These are phyloP conservation scores for Lentinus brumalis DNA, from an alignment of 768 basidiomycete species.

Conservation along the genomic window DNA sequence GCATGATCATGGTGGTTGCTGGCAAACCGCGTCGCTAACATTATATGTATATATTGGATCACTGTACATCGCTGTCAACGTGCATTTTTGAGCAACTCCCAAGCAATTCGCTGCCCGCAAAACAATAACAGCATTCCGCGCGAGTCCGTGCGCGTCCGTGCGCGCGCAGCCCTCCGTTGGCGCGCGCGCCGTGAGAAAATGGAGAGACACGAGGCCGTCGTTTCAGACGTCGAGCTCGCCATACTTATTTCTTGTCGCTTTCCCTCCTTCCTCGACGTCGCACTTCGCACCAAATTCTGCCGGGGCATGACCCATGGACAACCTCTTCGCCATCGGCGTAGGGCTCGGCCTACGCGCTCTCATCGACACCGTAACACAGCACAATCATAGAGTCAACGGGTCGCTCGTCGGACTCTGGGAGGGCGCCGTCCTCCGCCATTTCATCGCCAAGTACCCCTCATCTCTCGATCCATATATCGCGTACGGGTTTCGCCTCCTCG, in stretches of 20 bases:
- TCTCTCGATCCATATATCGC: conserved; percentile 73
- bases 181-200: conserved; percentile 1
- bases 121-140: background rate
- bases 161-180: background rate
- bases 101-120: background rate
- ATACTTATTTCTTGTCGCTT: background rate
- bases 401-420: conserved; percentile 80
- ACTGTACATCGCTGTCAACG: background rate
- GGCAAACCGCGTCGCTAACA: background rate
- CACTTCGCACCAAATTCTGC: background rate
- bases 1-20: conserved; percentile 23
- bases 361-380: conserved; percentile 52
- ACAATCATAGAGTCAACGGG: conserved; percentile 55
- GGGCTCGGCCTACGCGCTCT: conserved; percentile 69
- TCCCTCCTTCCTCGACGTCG: background rate
- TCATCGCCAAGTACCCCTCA: conserved; percentile 62
- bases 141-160: background rate
- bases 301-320: conserved; percentile 56
- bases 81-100: background rate
- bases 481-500: conserved; percentile 66
- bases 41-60: background rate
- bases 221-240: conserved; percentile 3
- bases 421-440: conserved; percentile 73
- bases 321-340: conserved; percentile 63
- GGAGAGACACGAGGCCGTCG: background rate